Conservation (phyloP, 441 rosid species). For the Gossypium davidsonii region DNA sequence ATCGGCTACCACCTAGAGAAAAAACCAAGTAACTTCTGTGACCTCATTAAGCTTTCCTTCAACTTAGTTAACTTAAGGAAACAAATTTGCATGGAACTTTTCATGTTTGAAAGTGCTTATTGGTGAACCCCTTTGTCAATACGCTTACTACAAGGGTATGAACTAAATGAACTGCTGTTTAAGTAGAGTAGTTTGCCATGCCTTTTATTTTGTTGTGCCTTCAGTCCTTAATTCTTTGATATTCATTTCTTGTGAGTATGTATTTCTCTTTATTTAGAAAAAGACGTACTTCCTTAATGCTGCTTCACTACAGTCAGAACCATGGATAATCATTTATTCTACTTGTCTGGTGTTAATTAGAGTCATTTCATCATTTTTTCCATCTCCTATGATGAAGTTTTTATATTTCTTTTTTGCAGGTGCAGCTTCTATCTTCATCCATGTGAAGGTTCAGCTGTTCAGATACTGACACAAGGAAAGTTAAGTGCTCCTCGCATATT, state of each 20-base stretch:
- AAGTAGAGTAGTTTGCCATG: background rate
- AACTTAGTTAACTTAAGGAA: background rate
- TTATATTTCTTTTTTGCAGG: constrained; percentile 40
- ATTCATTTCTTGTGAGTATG: background rate
- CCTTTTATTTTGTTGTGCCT: background rate
- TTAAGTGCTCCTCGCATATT: constrained; percentile 96
- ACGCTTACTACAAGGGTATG: background rate
- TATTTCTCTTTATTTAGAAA: background rate
- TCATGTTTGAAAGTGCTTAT: background rate
- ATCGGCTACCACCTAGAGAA: constrained; percentile 92
- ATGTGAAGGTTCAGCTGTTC: constrained; percentile 78
- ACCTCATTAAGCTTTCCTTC: constrained; percentile 1
- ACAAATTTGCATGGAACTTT: background rate
- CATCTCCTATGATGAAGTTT: background rate
- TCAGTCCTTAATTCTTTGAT: background rate
- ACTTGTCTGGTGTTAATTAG: background rate
- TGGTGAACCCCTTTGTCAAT: background rate
- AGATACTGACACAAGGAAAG: constrained; percentile 90
- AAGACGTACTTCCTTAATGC: background rate
- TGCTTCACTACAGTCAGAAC: background rate
- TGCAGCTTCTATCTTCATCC: constrained; percentile 97
- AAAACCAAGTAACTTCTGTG: constrained; percentile 65
- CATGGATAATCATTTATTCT: background rate
- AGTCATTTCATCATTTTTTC: background rate
- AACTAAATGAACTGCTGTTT: background rate